Evolutionary conservation across 345 rosid genomes (phyloP).

Genomic region (Gossypium arboreum): DNA sequence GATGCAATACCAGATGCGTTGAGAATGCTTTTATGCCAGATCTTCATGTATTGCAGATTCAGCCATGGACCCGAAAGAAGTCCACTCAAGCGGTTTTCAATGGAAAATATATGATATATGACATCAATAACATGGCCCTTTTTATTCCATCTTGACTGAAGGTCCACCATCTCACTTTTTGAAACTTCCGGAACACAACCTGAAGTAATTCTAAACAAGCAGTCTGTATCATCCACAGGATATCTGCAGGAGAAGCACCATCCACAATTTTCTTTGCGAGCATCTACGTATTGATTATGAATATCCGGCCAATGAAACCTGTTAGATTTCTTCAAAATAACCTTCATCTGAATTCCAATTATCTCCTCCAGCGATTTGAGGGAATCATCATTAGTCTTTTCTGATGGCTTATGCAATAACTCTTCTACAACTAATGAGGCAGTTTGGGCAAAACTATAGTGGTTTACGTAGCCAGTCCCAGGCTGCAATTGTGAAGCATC

Average conservation of each 20-base stretch:
- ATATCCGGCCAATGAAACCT: conserved; percentile 60
- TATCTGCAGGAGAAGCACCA: conserved; percentile 87
- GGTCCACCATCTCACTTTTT: conserved; percentile 36
- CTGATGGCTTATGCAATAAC: conserved; percentile 46
- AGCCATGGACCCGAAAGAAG: conserved; percentile 90
- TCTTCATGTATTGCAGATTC: conserved; percentile 53
- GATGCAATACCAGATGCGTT: conserved; percentile 53
- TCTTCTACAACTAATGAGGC: conserved; percentile 68
- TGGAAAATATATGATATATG: conserved; percentile 47
- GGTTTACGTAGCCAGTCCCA: conserved; percentile 54
- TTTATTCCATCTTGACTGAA: conserved; percentile 34
- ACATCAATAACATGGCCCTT: conserved; percentile 53
- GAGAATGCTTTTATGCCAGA: conserved; percentile 59
- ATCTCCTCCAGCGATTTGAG: conserved; percentile 65
- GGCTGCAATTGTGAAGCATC: conserved; percentile 26
- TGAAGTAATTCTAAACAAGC: conserved; percentile 61
- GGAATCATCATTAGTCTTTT: conserved; percentile 33
- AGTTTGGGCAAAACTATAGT: conserved; percentile 65
- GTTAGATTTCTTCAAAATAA: conserved; percentile 56
- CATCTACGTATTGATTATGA: conserved; percentile 33
- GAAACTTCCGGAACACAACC: conserved; percentile 42
- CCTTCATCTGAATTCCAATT: conserved; percentile 64
- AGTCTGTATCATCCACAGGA: conserved; percentile 47
- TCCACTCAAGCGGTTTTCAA: conserved; percentile 78
- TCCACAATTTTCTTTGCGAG: conserved; percentile 80